Percentiles rank a stretch among this genome's conserved stretches.
phyloP scores from a whole-genome alignment of 805 yeast genomes.

The Kurtzmaniella fragi region DNA sequence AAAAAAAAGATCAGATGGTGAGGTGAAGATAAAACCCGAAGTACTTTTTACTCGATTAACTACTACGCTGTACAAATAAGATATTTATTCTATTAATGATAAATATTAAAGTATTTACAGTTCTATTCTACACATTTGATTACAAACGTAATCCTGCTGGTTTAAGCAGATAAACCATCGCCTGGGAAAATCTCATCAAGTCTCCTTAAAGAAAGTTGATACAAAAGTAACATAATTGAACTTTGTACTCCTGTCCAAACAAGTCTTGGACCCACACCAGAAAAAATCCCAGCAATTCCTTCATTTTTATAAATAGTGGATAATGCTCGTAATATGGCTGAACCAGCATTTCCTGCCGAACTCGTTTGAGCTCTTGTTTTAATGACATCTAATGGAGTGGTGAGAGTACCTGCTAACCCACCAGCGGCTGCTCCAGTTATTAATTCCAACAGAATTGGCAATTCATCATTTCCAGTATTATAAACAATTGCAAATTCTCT shows the following conservation, averaged over 20 bases:
- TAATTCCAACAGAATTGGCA: constrained; percentile 61
- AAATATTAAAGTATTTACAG: no score
- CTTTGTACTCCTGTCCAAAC: constrained; percentile 97
- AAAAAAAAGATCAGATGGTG: no score
- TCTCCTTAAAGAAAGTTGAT: constrained; percentile 68
- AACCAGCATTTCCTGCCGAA: constrained; percentile 24
- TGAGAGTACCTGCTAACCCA: constrained; percentile 81
- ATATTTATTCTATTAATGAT: no score
- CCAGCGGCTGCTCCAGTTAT: constrained; percentile 95
- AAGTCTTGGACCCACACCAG: constrained; percentile 95
- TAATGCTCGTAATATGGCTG: constrained; percentile 29
- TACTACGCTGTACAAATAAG: no score
- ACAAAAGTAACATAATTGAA: constrained; percentile 84
- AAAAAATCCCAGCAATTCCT: constrained; percentile 75
- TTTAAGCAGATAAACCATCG: no score
- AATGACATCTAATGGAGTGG: constrained; percentile 89
- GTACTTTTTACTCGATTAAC: no score
- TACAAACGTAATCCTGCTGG: no score
- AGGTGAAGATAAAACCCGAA: no score
- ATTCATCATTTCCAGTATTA: constrained; percentile 29
- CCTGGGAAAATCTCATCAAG: constrained; percentile 26
- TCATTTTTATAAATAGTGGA: constrained; percentile 56
- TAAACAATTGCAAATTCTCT: constrained; percentile 53
- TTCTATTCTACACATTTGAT: no score
- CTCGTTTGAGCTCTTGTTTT: constrained; percentile 94